phyloP scores from a whole-genome alignment of 1,284 basidiomycete species.

The Ganoderma lucidum region DNA sequence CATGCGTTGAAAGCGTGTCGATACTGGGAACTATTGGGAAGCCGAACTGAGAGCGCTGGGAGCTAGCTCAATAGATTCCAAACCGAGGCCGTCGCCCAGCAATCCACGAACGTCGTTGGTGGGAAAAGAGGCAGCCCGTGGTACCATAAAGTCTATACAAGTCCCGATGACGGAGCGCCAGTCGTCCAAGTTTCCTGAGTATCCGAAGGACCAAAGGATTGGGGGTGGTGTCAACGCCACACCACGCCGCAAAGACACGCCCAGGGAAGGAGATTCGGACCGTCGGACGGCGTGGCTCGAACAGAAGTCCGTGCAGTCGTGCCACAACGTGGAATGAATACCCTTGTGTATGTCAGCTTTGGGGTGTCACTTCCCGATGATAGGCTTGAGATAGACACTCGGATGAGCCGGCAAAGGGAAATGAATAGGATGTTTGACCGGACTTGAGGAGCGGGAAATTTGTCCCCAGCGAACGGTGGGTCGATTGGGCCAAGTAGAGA shows the following conservation, averaged over 20 bases:
- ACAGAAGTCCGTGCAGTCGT: constrained; percentile 5
- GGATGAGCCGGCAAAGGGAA: not conserved
- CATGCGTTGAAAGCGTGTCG: constrained; percentile 6
- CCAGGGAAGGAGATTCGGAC: constrained; percentile 8
- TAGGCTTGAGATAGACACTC: constrained; percentile 13
- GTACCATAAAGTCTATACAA: constrained; percentile 5
- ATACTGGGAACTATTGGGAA: constrained; percentile 17
- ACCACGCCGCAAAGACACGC: constrained; percentile 8
- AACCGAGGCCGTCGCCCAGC: constrained; percentile 1
- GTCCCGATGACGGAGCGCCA: constrained; percentile 15
- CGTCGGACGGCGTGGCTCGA: constrained; percentile 6
- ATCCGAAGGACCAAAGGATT: not conserved
- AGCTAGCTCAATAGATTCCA: constrained; percentile 6
- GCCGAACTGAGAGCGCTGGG: not conserved
- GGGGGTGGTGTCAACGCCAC: constrained; percentile 11
- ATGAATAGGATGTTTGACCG: not conserved
- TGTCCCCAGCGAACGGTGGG: constrained; percentile 9
- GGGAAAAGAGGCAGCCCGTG: not conserved
- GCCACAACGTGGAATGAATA: not conserved
- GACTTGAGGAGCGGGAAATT: constrained; percentile 6
- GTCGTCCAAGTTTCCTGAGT: constrained; percentile 2
- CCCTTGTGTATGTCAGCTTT: not conserved
- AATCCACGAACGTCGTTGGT: not conserved
- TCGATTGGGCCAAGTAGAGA: not conserved
- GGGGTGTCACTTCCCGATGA: constrained; percentile 11